Base-by-base conservation (phyloP, 2,329 filamentous ascomycete genomes). In the Gremmenia infestans region DNA sequence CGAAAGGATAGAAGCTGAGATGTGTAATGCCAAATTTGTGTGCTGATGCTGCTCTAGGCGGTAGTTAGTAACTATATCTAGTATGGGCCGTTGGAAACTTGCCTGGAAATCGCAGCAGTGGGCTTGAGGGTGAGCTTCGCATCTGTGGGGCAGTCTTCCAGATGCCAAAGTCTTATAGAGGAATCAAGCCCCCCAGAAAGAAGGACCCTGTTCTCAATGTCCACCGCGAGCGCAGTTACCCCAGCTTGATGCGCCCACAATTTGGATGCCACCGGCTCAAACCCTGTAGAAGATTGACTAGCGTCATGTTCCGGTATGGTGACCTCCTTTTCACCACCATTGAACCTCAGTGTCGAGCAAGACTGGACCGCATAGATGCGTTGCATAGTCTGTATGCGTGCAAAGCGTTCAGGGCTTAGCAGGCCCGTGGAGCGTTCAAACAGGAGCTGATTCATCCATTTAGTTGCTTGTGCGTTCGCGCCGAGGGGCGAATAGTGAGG, bases 171-270 rank as follows among this genome's bases (percentile, higher is more conserved):
- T 63, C 86, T 88, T 67, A 97, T 83, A 0, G 88, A 88, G 9
- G 88, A 89, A 68, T 96, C 91, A 4, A 89, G 87, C 32, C 92
- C 91, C 4, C 90, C 93, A 0, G 92, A 96, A 2, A 96, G 73
- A 60, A 97, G 79, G 62, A 89, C 85, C 68, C 85, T 79, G 3
- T 89, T 90, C 60, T 94, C 89, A 67, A 94, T 91, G 67, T 97
- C 92, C 40, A 96, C 80, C 0, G 88, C 85, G 42, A 97, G 75
- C 40, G 87, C 83, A 67, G 87, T 94, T 39, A 92, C 88, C 14
- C 91, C 91, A 4, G 89, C 82, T 53, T 82, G 80, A 71, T 96
- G 91, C 1, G 91, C 89, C 77, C 79, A 80, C 57, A 72, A 49
- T 67, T 59, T 53, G 15, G 45, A 46, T 9, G 40, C 52, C 15